phyloP scores from a whole-genome alignment of 257 asterid genomes.

The Nicotiana tomentosiformis region DNA sequence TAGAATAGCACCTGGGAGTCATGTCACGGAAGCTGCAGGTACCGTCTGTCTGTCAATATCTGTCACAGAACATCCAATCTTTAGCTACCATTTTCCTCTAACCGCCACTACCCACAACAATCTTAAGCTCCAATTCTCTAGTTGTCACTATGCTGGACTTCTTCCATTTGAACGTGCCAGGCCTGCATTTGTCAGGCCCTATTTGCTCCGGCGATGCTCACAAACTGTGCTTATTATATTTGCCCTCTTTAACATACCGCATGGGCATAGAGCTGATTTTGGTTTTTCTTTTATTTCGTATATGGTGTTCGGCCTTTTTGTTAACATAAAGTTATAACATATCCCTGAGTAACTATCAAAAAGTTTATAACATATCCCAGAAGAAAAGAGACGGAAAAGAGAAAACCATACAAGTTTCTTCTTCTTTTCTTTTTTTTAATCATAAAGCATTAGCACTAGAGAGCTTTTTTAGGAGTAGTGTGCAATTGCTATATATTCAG shows the following conservation, averaged over 20 bases:
- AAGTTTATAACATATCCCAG: not conserved
- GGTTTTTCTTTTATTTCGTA: not conserved
- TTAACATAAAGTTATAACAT: not conserved
- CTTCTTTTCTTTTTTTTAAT: not conserved
- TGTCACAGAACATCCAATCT: not conserved
- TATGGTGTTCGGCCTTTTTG: not conserved
- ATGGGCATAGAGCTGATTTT: not conserved
- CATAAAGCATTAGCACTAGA: not conserved
- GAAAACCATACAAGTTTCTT: not conserved
- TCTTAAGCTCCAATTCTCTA: not conserved
- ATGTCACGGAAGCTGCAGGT: conserved; percentile 98
- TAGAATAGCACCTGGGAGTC: conserved; percentile 89
- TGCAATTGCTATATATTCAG: not conserved
- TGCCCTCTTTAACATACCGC: not conserved
- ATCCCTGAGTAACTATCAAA: not conserved
- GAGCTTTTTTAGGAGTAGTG: not conserved
- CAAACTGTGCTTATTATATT: not conserved
- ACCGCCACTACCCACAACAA: not conserved
- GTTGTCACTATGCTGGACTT: not conserved
- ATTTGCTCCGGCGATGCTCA: not conserved
- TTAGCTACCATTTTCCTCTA: not conserved
- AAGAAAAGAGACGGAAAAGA: not conserved
- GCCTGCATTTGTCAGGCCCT: not conserved
- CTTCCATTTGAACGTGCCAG: not conserved
- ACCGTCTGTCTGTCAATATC: conserved; percentile 3